These are phyloP conservation scores for Onygenales sp. DNA, from an alignment of 2,329 filamentous ascomycete genomes.

Conservation along the genomic window DNA sequence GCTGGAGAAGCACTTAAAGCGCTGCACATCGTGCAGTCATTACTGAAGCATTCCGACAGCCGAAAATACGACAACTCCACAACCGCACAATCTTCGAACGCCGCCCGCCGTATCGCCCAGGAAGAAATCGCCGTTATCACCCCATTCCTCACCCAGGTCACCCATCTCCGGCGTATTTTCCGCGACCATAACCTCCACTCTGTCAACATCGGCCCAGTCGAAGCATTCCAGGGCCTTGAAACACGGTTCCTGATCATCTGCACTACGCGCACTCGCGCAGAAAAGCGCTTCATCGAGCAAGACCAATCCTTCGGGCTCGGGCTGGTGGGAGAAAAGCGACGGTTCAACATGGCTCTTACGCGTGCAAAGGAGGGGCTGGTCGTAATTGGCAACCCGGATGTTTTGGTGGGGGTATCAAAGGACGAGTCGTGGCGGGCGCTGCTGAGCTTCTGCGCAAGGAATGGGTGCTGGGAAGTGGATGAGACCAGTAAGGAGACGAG, in stretches of 20 bases:
- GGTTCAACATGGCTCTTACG: constrained; percentile 38
- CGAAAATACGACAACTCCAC: constrained; percentile 20
- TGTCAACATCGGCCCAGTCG: constrained; percentile 37
- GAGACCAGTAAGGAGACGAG: neutral
- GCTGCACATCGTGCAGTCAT: constrained; percentile 8
- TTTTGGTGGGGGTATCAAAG: constrained; percentile 19
- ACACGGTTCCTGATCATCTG: constrained; percentile 36
- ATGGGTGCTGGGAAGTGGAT: constrained; percentile 23
- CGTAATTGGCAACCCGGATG: constrained; percentile 31
- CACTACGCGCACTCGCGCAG: constrained; percentile 27
- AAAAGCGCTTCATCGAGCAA: constrained; percentile 12
- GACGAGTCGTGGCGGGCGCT: constrained; percentile 31
- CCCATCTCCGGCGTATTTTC: constrained; percentile 27
- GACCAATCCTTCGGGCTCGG: constrained; percentile 20
- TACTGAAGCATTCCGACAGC: constrained; percentile 20
- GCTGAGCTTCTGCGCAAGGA: constrained; percentile 29
- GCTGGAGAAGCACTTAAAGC: constrained; percentile 12
- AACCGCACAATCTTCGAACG: constrained; percentile 13
- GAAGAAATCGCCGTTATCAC: constrained; percentile 35
- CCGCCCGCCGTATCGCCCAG: constrained; percentile 16
- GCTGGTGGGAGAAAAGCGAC: constrained; percentile 27
- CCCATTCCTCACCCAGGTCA: constrained; percentile 38
- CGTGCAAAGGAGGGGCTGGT: constrained; percentile 34
- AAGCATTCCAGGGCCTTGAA: constrained; percentile 39
- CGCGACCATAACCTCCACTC: constrained; percentile 23